A percentile compares a stretch with the other conserved stretches of the same genome.
Conservation (phyloP, 2,329 filamentous ascomycete genomes). For the Proliferodiscus dingleyae region DNA sequence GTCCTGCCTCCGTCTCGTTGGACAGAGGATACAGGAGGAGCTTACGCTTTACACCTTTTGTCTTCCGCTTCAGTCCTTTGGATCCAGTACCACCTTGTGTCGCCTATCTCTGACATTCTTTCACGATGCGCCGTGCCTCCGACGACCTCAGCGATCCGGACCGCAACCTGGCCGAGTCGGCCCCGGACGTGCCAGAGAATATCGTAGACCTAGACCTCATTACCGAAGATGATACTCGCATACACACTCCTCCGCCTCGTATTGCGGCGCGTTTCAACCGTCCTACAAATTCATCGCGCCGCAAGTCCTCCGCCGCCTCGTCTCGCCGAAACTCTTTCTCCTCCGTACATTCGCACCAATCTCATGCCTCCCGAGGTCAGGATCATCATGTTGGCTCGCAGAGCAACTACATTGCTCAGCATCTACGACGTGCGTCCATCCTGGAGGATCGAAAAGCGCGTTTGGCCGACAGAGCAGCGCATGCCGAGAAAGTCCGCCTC, state of each 20-base stretch:
- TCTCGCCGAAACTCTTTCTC: constrained; percentile 77
- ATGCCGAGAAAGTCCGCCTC: constrained; percentile 77
- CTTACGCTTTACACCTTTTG: too few species aligned
- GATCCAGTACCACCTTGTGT: too few species aligned
- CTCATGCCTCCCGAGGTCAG: constrained; percentile 27
- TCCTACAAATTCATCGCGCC: constrained; percentile 59
- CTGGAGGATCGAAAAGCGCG: constrained; percentile 76
- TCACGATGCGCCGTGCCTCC: constrained; percentile 30
- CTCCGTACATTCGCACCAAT: constrained; percentile 53
- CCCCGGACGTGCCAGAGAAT: constrained; percentile 19
- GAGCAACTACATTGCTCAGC: constrained; percentile 73
- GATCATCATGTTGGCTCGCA: constrained; percentile 52
- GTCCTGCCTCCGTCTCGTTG: neutral
- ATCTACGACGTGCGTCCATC: constrained; percentile 73
- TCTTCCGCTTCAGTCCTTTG: too few species aligned
- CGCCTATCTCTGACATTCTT: too few species aligned
- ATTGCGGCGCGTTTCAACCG: constrained; percentile 76
- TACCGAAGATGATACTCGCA: constrained; percentile 28
- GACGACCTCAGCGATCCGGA: constrained; percentile 30
- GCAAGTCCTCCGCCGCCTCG: constrained; percentile 71
- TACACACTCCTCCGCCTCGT: constrained; percentile 64
- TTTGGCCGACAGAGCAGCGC: constrained; percentile 72
- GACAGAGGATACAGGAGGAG: neutral
- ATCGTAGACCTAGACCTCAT: constrained; percentile 26
- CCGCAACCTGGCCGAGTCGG: constrained; percentile 31